These are phyloP conservation scores for Neurospora crassa DNA, from an alignment of 2,329 filamentous ascomycete species.

Conservation along the genomic window DNA sequence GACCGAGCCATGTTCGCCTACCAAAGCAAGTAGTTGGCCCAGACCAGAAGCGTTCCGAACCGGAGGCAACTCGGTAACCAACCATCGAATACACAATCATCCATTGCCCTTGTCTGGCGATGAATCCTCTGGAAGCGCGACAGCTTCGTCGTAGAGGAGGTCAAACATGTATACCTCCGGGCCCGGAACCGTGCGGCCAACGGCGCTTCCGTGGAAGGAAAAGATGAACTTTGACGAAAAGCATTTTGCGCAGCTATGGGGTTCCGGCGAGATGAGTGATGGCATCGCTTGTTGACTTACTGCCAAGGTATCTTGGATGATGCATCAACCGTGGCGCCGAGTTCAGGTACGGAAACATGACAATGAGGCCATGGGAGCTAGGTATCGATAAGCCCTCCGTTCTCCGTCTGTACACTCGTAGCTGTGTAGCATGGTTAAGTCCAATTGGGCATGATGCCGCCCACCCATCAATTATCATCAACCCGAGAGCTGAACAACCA, in stretches of 20 bases:
- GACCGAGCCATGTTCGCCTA: neutral
- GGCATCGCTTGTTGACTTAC: neutral
- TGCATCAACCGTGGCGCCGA: neutral
- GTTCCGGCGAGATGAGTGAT: neutral
- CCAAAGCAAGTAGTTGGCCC: neutral
- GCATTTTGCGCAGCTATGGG: neutral
- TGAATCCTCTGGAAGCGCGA: neutral
- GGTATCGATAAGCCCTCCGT: neutral
- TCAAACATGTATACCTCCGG: neutral
- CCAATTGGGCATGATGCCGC: neutral
- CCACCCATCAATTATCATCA: neutral
- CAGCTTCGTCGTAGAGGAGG: neutral
- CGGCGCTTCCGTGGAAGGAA: neutral
- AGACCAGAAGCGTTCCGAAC: neutral
- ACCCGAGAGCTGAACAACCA: neutral
- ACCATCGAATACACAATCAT: neutral
- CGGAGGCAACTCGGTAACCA: neutral
- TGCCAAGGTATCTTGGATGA: neutral
- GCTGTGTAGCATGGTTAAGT: neutral
- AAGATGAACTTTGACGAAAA: neutral
- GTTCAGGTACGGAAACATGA: neutral
- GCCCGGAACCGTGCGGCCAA: neutral
- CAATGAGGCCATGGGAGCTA: neutral
- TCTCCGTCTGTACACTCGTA: too few relatives aligned
- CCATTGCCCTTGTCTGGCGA: neutral